Evolutionary conservation across 176 grass and related monocot species (phyloP).

Genomic region (Puccinellia tenuiflora): DNA sequence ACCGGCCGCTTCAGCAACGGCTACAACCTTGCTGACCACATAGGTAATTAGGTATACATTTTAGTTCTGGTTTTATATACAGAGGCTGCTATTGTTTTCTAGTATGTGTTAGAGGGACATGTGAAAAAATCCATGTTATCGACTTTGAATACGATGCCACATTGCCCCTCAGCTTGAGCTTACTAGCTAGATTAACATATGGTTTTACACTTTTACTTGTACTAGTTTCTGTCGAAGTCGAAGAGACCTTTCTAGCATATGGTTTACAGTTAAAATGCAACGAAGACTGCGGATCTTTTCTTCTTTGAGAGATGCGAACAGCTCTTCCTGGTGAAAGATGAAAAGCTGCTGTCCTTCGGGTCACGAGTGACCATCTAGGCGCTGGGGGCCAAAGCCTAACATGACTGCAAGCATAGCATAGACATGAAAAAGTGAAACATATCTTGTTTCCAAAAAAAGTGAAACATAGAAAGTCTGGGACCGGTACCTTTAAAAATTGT

Average conservation of each 20-base stretch:
- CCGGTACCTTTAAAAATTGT: background rate
- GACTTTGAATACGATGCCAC: background rate
- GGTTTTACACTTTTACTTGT: too few species aligned
- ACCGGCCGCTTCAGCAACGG: conserved; percentile 94
- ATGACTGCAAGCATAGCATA: background rate
- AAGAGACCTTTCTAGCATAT: background rate
- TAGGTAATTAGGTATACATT: conserved; percentile 50
- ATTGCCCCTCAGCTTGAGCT: background rate
- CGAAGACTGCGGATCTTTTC: background rate
- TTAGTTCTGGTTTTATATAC: too few species aligned
- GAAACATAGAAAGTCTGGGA: background rate
- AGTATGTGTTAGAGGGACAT: too few species aligned
- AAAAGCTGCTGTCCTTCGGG: background rate
- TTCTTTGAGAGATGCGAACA: background rate
- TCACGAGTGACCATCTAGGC: background rate
- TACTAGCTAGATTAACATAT: too few species aligned
- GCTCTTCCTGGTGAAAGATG: background rate
- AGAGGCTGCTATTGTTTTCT: too few species aligned
- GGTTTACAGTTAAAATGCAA: background rate
- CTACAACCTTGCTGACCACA: conserved; percentile 63
- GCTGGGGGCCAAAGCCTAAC: background rate
- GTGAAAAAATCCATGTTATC: background rate
- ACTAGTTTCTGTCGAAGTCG: too few species aligned
- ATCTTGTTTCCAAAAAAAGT: too few species aligned
- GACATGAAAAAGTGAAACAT: background rate